phyloP scores from a whole-genome alignment of 2,329 filamentous ascomycete genomes.

The Ceratocystis harringtonii region DNA sequence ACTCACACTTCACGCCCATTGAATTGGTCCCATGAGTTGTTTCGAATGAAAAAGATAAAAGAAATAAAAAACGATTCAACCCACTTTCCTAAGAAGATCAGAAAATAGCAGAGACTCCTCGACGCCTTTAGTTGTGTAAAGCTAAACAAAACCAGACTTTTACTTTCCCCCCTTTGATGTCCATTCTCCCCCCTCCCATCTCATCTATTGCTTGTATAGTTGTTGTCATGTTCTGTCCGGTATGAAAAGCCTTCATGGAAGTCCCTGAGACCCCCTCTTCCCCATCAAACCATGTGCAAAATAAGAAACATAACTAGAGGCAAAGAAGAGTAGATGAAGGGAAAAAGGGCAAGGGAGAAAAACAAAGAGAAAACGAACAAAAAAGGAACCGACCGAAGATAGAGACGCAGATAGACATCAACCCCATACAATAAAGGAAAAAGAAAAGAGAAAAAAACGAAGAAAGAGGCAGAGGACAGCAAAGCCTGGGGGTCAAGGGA shows the following conservation, averaged over 20 bases:
- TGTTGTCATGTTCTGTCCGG: background rate
- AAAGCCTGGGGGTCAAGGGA: background rate
- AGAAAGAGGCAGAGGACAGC: background rate
- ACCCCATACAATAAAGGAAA: background rate
- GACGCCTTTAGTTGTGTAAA: slow-evolving; percentile 16
- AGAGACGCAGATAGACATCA: background rate
- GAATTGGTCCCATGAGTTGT: background rate
- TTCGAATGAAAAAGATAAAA: background rate
- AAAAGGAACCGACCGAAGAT: slow-evolving; percentile 4
- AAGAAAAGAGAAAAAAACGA: background rate
- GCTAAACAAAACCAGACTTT: slow-evolving; percentile 16
- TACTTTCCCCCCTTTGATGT: slow-evolving; percentile 2
- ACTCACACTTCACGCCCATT: background rate
- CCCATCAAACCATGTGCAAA: background rate
- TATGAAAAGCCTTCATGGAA: background rate
- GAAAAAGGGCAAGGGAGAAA: background rate
- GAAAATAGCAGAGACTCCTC: slow-evolving; percentile 15
- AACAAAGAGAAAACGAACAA: background rate
- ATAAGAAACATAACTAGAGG: background rate
- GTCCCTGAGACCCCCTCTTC: background rate
- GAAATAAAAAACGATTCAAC: slow-evolving; percentile 7
- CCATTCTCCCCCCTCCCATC: background rate
- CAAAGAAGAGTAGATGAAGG: background rate
- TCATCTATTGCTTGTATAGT: background rate
- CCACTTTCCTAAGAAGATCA: slow-evolving; percentile 14